Percentiles rank a stretch among this genome's conserved stretches.
These are phyloP conservation scores for Sordariomycetes sp. DNA, from an alignment of 2,329 filamentous ascomycete genomes.

Conservation along the genomic window DNA sequence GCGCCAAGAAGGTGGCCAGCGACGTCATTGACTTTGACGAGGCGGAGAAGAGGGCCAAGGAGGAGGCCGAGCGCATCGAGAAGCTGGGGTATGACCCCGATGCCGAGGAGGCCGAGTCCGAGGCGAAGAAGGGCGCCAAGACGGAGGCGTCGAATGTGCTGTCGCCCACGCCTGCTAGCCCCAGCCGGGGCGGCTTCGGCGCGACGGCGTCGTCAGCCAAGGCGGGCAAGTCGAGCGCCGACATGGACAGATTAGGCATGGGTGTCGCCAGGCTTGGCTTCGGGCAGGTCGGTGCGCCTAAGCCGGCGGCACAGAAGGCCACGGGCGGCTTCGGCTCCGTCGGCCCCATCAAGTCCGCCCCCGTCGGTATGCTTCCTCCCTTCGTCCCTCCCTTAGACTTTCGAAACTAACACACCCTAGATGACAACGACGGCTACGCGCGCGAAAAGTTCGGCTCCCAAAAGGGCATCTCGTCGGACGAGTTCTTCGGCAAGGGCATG, in stretches of 20 bases:
- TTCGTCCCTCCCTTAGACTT: background rate
- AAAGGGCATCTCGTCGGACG: conserved; percentile 94
- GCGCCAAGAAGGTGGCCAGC: conserved; percentile 76
- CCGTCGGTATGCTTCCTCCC: conserved; percentile 42
- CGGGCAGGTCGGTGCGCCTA: conserved; percentile 65
- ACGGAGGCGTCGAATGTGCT: conserved; percentile 48
- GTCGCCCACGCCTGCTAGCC: conserved; percentile 63
- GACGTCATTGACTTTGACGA: conserved; percentile 92
- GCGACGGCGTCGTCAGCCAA: conserved; percentile 43
- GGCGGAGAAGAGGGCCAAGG: conserved; percentile 91
- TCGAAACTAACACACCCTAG: conserved; percentile 18
- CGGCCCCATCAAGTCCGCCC: conserved; percentile 55
- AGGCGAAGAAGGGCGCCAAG: conserved; percentile 30
- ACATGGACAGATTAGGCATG: conserved; percentile 84
- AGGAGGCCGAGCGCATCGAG: conserved; percentile 90
- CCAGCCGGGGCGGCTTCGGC: conserved; percentile 43
- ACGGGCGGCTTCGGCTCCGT: conserved; percentile 80
- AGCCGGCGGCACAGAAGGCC: conserved; percentile 51
- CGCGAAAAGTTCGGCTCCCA: conserved; percentile 81
- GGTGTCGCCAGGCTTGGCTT: conserved; percentile 76
- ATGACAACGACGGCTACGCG: conserved; percentile 71
- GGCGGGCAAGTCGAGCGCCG: conserved; percentile 59
- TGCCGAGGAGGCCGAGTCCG: conserved; percentile 48
- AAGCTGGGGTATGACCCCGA: conserved; percentile 94
- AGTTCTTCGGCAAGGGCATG: conserved; percentile 87